Percentiles rank a stretch among this genome's conserved stretches.
phyloP scores from a whole-genome alignment of 495 filamentous ascomycete genomes.

The Astrothelium macrocarpum region DNA sequence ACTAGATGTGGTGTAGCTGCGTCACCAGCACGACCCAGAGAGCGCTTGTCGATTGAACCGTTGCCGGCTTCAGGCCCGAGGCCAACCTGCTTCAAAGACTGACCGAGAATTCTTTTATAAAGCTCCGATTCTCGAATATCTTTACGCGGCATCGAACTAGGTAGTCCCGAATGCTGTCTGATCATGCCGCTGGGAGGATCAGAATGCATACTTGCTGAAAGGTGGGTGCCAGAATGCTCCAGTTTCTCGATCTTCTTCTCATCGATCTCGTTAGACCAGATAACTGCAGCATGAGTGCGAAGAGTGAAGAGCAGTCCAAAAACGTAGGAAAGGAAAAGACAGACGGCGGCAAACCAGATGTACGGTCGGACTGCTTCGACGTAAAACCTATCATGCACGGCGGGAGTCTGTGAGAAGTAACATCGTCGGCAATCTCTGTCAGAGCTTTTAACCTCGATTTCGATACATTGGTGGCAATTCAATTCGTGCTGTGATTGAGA shows the following conservation, averaged over 20 bases:
- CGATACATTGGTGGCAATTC: conserved; percentile 69
- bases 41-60: neutral
- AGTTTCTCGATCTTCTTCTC: conserved; percentile 55
- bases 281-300: conserved; percentile 89
- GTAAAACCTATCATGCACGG: conserved; percentile 79
- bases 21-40: neutral
- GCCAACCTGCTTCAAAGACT: conserved; percentile 74
- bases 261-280: conserved; percentile 83
- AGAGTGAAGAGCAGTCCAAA: conserved; percentile 96
- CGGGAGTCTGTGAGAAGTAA: conserved; percentile 85
- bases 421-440: conserved; percentile 77
- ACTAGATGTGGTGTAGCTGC: conserved; percentile 27
- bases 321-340: conserved; percentile 86
- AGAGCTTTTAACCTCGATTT: conserved; percentile 31
- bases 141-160: conserved; percentile 7
- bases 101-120: conserved; percentile 87
- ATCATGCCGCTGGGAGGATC: neutral
- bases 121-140: conserved; percentile 70
- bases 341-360: conserved; percentile 72
- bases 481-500: conserved; percentile 64
- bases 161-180: neutral
- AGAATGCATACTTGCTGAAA: neutral
- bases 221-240: conserved; percentile 13
- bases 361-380: conserved; percentile 83
- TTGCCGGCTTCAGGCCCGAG: conserved; percentile 30